Conservation (phyloP, 257 asterid species). For the Perilla frutescens region DNA sequence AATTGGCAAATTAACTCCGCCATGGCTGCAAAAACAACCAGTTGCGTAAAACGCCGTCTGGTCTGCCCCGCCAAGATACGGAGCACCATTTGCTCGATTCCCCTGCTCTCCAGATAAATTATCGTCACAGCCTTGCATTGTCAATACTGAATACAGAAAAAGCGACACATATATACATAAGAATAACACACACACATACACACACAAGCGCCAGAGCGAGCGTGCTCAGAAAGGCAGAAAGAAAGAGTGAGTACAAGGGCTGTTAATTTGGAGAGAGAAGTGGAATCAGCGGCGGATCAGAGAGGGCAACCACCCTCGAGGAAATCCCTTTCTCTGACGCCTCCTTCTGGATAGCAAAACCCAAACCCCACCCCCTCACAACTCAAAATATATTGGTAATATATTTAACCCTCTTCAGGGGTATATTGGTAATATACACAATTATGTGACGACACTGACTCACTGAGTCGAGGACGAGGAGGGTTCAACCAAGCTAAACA, state of each 20-base stretch:
- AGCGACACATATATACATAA: too few relatives aligned
- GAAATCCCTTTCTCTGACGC: conserved; percentile 35
- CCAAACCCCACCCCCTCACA: too few relatives aligned
- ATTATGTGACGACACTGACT: too few relatives aligned
- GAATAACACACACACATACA: not conserved
- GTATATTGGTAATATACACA: not conserved
- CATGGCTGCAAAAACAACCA: conserved; percentile 40
- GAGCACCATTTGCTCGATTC: conserved; percentile 24
- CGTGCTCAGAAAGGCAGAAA: not conserved
- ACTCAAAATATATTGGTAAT: too few relatives aligned
- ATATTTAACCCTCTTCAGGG: not conserved
- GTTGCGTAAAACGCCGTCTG: conserved; percentile 31
- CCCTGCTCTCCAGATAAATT: conserved; percentile 13
- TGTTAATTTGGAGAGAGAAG: conserved; percentile 18
- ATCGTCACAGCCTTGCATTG: conserved; percentile 36
- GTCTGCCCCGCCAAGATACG: conserved; percentile 49
- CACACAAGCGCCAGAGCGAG: not conserved
- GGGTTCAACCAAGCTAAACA: too few relatives aligned
- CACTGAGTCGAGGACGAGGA: too few relatives aligned
- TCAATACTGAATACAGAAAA: too few relatives aligned
- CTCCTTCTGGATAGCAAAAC: conserved; percentile 34
- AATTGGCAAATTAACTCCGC: conserved; percentile 26
- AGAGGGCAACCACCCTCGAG: conserved; percentile 53
- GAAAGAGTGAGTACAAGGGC: not conserved
- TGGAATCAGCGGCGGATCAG: conserved; percentile 38